These are phyloP conservation scores for Auriculariales sp. DNA, from an alignment of 768 basidiomycete species.

Conservation along the genomic window DNA sequence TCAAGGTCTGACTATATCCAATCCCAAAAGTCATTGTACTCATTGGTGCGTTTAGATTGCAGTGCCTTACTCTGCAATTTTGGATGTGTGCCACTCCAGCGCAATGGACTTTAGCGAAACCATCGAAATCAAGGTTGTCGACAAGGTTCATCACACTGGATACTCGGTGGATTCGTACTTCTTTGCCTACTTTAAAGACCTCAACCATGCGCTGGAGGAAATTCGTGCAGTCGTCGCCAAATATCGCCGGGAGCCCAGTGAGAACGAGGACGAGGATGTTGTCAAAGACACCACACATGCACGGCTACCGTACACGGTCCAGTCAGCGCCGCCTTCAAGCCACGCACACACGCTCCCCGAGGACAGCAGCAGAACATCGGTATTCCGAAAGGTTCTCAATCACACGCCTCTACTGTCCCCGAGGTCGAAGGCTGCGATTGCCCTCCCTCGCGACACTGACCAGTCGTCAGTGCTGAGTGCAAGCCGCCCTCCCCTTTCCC, in stretches of 20 bases:
- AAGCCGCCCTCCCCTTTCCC: too few relatives aligned
- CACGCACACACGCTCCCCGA: too few relatives aligned
- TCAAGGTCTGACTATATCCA: constrained; percentile 45
- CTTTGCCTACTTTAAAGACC: constrained; percentile 86
- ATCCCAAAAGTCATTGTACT: constrained; percentile 1
- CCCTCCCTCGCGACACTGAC: too few relatives aligned
- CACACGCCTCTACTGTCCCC: too few relatives aligned
- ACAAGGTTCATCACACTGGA: constrained; percentile 45
- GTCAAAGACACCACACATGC: constrained; percentile 15
- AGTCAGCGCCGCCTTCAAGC: too few relatives aligned
- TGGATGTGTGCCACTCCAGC: constrained; percentile 77
- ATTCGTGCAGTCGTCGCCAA: constrained; percentile 65
- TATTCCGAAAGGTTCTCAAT: too few relatives aligned
- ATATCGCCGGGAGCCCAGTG: constrained; percentile 6
- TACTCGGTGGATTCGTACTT: constrained; percentile 79
- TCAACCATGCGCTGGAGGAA: constrained; percentile 59
- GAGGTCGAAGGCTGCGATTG: too few relatives aligned
- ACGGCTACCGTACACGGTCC: not conserved
- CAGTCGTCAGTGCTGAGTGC: too few relatives aligned
- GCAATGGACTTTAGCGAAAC: constrained; percentile 95
- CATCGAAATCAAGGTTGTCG: constrained; percentile 80
- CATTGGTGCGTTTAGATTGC: constrained; percentile 44
- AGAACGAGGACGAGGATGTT: constrained; percentile 10
- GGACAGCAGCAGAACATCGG: too few relatives aligned
- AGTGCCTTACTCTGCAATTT: constrained; percentile 78